phyloP scores from a whole-genome alignment of 2,329 filamentous ascomycete genomes.

The Claviceps africana region DNA sequence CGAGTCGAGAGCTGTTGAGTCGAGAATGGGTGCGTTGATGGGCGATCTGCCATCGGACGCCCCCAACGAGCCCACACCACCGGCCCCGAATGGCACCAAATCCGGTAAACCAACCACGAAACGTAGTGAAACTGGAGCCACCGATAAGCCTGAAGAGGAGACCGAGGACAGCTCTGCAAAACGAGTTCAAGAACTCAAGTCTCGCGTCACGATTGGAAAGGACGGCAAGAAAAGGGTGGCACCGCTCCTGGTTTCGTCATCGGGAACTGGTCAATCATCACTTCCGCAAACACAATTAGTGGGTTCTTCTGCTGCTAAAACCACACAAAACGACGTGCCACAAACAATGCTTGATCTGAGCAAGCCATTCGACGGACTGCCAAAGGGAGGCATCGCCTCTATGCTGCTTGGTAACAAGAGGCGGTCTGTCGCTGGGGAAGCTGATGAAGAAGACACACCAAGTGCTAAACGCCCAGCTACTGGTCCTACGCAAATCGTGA shows the following conservation, averaged over 20 bases:
- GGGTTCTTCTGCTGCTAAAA: constrained; percentile 53
- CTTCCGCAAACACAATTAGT: constrained; percentile 80
- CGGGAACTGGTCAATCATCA: constrained; percentile 74
- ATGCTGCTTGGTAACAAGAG: constrained; percentile 89
- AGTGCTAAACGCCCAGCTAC: constrained; percentile 39
- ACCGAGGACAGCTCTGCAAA: constrained; percentile 38
- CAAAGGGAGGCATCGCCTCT: constrained; percentile 72
- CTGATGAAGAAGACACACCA: constrained; percentile 51
- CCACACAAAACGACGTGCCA: constrained; percentile 54
- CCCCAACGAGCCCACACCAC: constrained; percentile 29
- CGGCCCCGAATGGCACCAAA: constrained; percentile 39
- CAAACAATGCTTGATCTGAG: constrained; percentile 79
- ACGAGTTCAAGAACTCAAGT: constrained; percentile 55
- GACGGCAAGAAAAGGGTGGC: constrained; percentile 95
- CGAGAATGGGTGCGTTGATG: constrained; percentile 97
- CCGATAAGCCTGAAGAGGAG: constrained; percentile 27
- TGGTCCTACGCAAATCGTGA: constrained; percentile 60
- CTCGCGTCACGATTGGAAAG: constrained; percentile 85
- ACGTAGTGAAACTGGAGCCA: constrained; percentile 24
- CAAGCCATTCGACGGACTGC: constrained; percentile 85
- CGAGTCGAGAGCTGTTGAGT: constrained; percentile 79
- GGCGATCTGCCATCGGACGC: constrained; percentile 55
- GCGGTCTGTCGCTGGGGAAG: constrained; percentile 59
- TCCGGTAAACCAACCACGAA: constrained; percentile 24
- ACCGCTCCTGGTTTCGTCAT: constrained; percentile 80